Conservation (phyloP, 805 yeast genomes). For the Myxozyma neotropica region DNA sequence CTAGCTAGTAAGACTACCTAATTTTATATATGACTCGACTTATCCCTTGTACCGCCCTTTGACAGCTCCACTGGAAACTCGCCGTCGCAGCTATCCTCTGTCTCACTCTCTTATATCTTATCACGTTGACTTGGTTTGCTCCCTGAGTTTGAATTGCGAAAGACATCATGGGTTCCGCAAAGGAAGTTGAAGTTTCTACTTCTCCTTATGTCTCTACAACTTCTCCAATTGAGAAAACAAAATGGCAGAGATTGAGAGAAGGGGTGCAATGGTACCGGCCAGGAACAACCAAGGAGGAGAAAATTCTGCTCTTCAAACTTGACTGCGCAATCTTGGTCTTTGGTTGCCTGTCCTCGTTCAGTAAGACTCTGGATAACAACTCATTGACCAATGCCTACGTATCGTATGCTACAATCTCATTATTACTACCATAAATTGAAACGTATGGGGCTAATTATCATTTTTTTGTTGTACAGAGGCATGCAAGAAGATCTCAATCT, state of each 20-base stretch:
- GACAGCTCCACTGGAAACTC: background rate
- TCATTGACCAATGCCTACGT: slow-evolving; percentile 58
- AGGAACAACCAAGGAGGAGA: slow-evolving; percentile 37
- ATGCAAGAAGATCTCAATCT: slow-evolving; percentile 53
- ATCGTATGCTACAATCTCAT: slow-evolving; percentile 35
- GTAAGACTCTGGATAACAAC: slow-evolving; percentile 56
- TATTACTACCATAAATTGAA: background rate
- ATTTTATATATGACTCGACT: background rate
- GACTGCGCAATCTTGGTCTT: slow-evolving; percentile 43
- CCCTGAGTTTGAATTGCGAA: too few relatives aligned
- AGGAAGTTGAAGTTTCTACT: background rate
- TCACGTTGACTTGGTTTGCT: too few relatives aligned
- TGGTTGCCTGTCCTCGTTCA: slow-evolving; percentile 46
- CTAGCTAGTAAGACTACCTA: too few relatives aligned
- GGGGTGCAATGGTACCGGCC: slow-evolving; percentile 41
- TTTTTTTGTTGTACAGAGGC: slow-evolving; percentile 44
- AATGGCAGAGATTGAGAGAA: slow-evolving; percentile 23
- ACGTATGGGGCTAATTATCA: background rate
- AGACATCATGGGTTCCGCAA: background rate
- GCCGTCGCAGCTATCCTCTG: background rate
- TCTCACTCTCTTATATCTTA: too few relatives aligned
- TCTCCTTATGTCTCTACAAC: background rate
- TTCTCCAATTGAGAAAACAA: slow-evolving; percentile 5
- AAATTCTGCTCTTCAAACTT: slow-evolving; percentile 42
- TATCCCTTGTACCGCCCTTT: background rate